Percentiles rank a stretch among this genome's conserved stretches.
These are phyloP conservation scores for Penicillium sp. DNA, from an alignment of 2,329 filamentous ascomycete species.

Conservation along the genomic window DNA sequence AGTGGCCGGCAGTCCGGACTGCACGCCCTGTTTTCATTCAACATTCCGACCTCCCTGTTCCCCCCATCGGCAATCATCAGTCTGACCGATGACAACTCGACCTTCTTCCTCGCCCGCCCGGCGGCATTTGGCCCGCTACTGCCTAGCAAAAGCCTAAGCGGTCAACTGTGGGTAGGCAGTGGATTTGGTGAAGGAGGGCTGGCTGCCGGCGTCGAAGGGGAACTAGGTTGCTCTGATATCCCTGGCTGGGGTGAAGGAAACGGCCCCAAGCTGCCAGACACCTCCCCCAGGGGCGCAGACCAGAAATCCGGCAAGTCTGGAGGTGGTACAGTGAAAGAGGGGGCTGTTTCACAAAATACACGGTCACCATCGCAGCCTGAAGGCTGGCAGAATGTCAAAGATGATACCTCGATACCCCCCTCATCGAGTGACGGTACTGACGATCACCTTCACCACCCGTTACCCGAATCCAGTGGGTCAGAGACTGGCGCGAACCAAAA, in stretches of 20 bases:
- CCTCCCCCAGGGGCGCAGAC: constrained; percentile 19
- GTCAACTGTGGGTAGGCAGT: constrained; percentile 89
- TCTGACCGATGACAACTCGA: constrained; percentile 96
- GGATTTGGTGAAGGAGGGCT: constrained; percentile 75
- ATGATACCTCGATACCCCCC: constrained; percentile 17
- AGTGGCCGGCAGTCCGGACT: constrained; percentile 49
- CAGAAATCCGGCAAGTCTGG: constrained; percentile 24
- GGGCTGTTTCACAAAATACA: constrained; percentile 17
- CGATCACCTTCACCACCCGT: constrained; percentile 70
- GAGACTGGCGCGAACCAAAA: constrained; percentile 35
- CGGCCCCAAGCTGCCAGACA: constrained; percentile 37
- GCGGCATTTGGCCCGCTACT: constrained; percentile 87
- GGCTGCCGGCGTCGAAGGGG: constrained; percentile 64
- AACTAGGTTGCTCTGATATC: constrained; percentile 92
- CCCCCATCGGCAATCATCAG: constrained; percentile 94
- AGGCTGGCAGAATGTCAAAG: constrained; percentile 16
- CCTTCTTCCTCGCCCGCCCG: constrained; percentile 89
- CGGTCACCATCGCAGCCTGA: constrained; percentile 27
- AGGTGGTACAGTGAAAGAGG: constrained; percentile 23
- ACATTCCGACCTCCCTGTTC: constrained; percentile 80
- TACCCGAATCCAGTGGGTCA: constrained; percentile 45
- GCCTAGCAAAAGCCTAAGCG: constrained; percentile 74
- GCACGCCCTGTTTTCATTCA: constrained; percentile 66
- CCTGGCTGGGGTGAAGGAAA: constrained; percentile 76
- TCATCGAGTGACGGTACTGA: constrained; percentile 74